These are phyloP conservation scores for Beauveria sp. DNA, from an alignment of 2,329 filamentous ascomycete species.

Conservation along the genomic window DNA sequence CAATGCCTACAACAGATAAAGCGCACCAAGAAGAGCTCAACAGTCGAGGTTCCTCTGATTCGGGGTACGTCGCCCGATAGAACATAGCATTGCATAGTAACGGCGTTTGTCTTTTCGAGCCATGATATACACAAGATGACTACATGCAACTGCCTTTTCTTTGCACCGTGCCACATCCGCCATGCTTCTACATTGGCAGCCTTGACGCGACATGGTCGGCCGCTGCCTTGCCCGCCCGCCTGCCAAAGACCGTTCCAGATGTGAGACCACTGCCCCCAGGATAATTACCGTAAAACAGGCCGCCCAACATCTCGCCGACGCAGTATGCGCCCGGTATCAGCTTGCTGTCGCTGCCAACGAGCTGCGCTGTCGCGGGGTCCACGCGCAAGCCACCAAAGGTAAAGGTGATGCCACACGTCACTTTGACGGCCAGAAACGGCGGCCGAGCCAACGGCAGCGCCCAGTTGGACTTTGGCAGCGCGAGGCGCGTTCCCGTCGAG, in stretches of 20 bases:
- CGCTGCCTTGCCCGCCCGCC: conserved; percentile 31
- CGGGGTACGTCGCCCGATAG: conserved; percentile 2
- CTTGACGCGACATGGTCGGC: conserved; percentile 13
- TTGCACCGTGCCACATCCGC: too few relatives aligned
- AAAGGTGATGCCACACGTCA: conserved; percentile 59
- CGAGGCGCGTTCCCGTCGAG: conserved; percentile 48
- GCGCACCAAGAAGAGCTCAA: background rate
- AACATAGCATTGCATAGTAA: background rate
- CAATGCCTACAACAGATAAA: conserved; percentile 12
- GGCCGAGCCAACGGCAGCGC: conserved; percentile 47
- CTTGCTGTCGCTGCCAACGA: conserved; percentile 37
- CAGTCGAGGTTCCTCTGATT: background rate
- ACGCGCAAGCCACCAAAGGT: conserved; percentile 59
- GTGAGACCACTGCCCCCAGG: conserved; percentile 56
- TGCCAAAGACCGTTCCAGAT: conserved; percentile 46
- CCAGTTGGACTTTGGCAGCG: conserved; percentile 58
- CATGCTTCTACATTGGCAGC: background rate
- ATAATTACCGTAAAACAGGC: conserved; percentile 56
- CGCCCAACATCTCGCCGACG: conserved; percentile 59
- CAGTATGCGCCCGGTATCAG: conserved; percentile 51
- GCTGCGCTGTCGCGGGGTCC: conserved; percentile 43
- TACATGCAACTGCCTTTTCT: background rate
- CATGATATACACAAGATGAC: background rate
- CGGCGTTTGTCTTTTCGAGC: background rate
- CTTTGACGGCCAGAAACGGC: conserved; percentile 56